phyloP scores from a whole-genome alignment of 78 protist genomes.

The Dictyostelium citrinum region DNA sequence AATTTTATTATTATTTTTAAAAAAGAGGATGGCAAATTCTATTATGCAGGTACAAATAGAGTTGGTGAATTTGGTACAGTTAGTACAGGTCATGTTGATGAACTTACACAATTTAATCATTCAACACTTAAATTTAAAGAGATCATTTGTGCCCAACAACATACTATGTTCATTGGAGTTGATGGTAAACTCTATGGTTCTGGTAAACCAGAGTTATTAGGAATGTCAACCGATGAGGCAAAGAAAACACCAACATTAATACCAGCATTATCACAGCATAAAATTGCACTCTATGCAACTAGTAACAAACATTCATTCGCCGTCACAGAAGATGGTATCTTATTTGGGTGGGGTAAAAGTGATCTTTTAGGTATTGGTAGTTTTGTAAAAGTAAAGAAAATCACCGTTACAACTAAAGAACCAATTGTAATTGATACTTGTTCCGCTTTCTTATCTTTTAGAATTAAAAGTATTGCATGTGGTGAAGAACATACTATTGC shows the following conservation, averaged over 20 bases:
- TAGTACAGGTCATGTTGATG: not conserved
- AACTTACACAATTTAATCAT: not conserved
- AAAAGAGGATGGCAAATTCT: constrained; percentile 40
- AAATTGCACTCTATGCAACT: not conserved
- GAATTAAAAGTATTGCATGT: constrained; percentile 20
- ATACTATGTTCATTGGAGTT: constrained; percentile 10
- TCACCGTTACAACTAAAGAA: not conserved
- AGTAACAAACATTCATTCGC: constrained; percentile 30
- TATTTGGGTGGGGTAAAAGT: constrained; percentile 69
- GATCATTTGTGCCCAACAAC: not conserved
- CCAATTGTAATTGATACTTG: constrained; percentile 15
- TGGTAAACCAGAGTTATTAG: constrained; percentile 36
- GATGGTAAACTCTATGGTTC: constrained; percentile 6
- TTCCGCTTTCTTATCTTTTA: not conserved
- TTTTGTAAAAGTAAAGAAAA: constrained; percentile 37
- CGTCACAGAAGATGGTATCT: not conserved
- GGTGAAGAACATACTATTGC: constrained; percentile 64
- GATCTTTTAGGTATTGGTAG: constrained; percentile 49
- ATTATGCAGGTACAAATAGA: constrained; percentile 44
- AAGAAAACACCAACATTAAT: constrained; percentile 29
- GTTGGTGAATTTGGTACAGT: constrained; percentile 44
- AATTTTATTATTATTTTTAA: not conserved
- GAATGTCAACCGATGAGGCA: constrained; percentile 2
- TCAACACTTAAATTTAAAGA: not conserved
- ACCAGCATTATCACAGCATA: constrained; percentile 5